Evolutionary conservation across 139 green algal genomes (phyloP).

Genomic region (Chlorella sp.): DNA sequence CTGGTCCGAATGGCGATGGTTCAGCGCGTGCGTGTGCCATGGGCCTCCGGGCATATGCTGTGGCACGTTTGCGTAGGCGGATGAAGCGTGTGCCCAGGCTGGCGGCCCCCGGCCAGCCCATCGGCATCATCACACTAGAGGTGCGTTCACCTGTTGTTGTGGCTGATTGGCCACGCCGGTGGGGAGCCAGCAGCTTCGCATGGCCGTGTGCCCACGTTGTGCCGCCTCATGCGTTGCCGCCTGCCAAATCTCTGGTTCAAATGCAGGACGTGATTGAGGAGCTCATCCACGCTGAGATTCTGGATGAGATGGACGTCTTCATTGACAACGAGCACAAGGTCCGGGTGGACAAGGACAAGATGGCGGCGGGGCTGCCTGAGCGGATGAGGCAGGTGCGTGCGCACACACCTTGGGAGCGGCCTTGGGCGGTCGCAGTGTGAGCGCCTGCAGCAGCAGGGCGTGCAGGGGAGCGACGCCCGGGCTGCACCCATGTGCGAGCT

Average conservation of each 20-base stretch:
- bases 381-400: slow-evolving; percentile 1
- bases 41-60: too few species aligned
- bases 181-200: too few species aligned
- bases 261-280: slow-evolving; percentile 52
- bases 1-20: too few species aligned
- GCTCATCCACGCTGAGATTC: slow-evolving; percentile 21
- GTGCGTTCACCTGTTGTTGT: too few species aligned
- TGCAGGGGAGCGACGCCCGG: neutral
- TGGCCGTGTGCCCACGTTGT: too few species aligned
- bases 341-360: slow-evolving; percentile 13
- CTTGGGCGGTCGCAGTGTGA: neutral
- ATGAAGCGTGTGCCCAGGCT: slow-evolving; percentile 1
- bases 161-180: too few species aligned
- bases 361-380: slow-evolving; percentile 16
- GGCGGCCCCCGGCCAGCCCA: slow-evolving; percentile 7
- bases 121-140: slow-evolving; percentile 50
- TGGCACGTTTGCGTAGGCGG: too few species aligned
- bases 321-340: slow-evolving; percentile 34
- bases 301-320: slow-evolving; percentile 38
- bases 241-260: too few species aligned
- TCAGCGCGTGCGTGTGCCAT: too few species aligned
- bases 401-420: neutral
- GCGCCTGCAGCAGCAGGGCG: neutral
- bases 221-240: too few species aligned
- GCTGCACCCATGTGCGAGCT: neutral